phyloP scores from a whole-genome alignment of 2,329 filamentous ascomycete species.

The Ophiostoma quercus region DNA sequence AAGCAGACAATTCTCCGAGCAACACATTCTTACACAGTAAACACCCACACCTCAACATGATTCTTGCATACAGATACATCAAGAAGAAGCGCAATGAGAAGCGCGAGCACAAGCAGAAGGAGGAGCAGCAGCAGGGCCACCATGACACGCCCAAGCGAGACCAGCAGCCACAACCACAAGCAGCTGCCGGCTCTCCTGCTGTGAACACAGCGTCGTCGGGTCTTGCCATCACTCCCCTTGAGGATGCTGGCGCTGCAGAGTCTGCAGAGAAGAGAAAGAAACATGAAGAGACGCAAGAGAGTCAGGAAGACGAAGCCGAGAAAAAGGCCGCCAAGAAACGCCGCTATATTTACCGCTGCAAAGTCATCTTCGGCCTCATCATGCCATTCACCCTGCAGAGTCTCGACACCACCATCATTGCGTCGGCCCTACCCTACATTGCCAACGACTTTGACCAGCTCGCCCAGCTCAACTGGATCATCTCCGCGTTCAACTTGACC shows the following conservation, averaged over 20 bases:
- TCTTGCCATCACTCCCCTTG: neutral
- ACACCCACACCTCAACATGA: conserved; percentile 25
- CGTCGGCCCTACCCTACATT: conserved; percentile 56
- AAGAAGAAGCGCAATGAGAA: conserved; percentile 28
- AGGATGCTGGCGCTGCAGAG: neutral
- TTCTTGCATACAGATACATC: conserved; percentile 28
- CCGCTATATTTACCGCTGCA: conserved; percentile 47
- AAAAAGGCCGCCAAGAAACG: conserved; percentile 34
- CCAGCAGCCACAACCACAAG: neutral
- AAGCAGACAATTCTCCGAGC: neutral
- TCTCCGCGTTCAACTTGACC: conserved; percentile 63
- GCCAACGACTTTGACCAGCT: conserved; percentile 58
- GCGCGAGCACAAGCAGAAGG: conserved; percentile 14
- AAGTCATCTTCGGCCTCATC: conserved; percentile 53
- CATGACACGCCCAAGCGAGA: neutral
- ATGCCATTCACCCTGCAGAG: conserved; percentile 58
- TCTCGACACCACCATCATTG: conserved; percentile 60
- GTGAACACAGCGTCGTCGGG: neutral
- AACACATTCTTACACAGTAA: neutral
- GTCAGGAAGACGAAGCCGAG: conserved; percentile 12
- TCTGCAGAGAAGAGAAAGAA: neutral
- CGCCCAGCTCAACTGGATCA: conserved; percentile 63
- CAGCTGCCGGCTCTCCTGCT: neutral
- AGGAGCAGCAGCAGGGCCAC: no score
- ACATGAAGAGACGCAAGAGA: neutral